Conservation (phyloP, 2,329 filamentous ascomycete genomes). For the Clonostachys chloroleuca region DNA sequence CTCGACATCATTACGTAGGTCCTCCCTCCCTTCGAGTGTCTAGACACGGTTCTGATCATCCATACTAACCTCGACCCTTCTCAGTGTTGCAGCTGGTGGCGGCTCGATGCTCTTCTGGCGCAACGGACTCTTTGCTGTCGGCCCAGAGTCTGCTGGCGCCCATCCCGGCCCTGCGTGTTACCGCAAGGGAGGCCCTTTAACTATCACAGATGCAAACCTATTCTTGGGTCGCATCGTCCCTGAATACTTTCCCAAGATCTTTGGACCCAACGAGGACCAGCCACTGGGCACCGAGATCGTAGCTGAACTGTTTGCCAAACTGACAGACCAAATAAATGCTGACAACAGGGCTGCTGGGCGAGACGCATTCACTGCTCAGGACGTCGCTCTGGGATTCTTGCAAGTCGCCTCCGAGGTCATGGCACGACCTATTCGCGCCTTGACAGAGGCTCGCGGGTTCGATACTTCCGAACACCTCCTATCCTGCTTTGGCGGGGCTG, state of each 20-base stretch:
- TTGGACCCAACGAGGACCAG: slow-evolving; percentile 62
- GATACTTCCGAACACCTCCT: slow-evolving; percentile 21
- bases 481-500: slow-evolving; percentile 62
- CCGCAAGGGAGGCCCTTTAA: slow-evolving; percentile 64
- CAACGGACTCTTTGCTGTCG: slow-evolving; percentile 66
- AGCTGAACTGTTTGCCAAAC: slow-evolving; percentile 25
- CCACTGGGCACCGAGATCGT: slow-evolving; percentile 31
- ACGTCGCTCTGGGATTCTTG: slow-evolving; percentile 65
- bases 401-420: slow-evolving; percentile 74
- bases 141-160: slow-evolving; percentile 66
- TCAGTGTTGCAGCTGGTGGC: slow-evolving; percentile 42
- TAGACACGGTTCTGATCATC: too few relatives aligned
- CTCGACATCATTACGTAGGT: slow-evolving; percentile 62
- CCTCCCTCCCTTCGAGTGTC: too few relatives aligned
- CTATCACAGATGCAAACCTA: slow-evolving; percentile 68
- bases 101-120: slow-evolving; percentile 55
- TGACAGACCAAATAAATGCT: slow-evolving; percentile 32
- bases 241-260: slow-evolving; percentile 67
- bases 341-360: slow-evolving; percentile 14
- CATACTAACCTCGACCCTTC: too few relatives aligned
- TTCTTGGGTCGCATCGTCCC: slow-evolving; percentile 54
- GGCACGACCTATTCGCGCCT: slow-evolving; percentile 69
- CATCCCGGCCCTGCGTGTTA: slow-evolving; percentile 70
- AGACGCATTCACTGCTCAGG: slow-evolving; percentile 19
- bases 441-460: slow-evolving; percentile 57